These are phyloP conservation scores for Rasamsonia emersonii DNA, from an alignment of 2,329 filamentous ascomycete species.

Conservation along the genomic window DNA sequence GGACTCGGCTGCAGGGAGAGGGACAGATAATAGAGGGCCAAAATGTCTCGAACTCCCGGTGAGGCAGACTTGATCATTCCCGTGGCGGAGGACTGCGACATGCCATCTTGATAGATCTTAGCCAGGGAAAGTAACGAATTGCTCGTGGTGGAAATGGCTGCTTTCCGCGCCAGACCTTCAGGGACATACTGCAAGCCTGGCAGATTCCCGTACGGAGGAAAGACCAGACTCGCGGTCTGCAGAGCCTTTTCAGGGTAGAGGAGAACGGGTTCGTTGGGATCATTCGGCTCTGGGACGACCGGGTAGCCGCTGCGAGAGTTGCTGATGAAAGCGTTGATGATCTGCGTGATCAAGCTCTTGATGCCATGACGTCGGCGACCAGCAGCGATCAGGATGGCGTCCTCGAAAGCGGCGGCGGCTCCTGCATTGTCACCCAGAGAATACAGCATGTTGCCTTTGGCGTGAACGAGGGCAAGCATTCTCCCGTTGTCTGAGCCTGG, in stretches of 20 bases:
- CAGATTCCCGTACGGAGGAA: constrained; percentile 64
- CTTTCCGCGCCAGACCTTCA: constrained; percentile 62
- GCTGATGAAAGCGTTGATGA: constrained; percentile 61
- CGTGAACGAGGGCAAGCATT: constrained; percentile 87
- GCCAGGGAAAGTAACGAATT: constrained; percentile 90
- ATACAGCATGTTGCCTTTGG: constrained; percentile 98
- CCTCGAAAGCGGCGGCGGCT: constrained; percentile 85
- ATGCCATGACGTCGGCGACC: constrained; percentile 64
- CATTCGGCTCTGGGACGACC: constrained; percentile 24
- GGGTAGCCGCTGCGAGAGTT: constrained; percentile 31
- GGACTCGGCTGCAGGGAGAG: constrained; percentile 90
- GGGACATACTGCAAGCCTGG: constrained; percentile 69
- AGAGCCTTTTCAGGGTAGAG: constrained; percentile 76
- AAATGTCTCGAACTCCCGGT: constrained; percentile 78
- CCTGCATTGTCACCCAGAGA: constrained; percentile 70
- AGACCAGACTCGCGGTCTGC: constrained; percentile 73
- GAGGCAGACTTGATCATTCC: constrained; percentile 49
- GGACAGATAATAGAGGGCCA: constrained; percentile 91
- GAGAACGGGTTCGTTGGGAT: constrained; percentile 56
- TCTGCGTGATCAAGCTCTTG: constrained; percentile 66
- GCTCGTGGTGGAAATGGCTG: constrained; percentile 85
- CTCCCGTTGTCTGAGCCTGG: constrained; percentile 82
- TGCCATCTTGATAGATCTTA: constrained; percentile 95
- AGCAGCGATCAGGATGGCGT: constrained; percentile 81
- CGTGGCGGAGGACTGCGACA: constrained; percentile 62